Base-by-base conservation (phyloP, 2,329 filamentous ascomycete species). In the Onygena corvina region DNA sequence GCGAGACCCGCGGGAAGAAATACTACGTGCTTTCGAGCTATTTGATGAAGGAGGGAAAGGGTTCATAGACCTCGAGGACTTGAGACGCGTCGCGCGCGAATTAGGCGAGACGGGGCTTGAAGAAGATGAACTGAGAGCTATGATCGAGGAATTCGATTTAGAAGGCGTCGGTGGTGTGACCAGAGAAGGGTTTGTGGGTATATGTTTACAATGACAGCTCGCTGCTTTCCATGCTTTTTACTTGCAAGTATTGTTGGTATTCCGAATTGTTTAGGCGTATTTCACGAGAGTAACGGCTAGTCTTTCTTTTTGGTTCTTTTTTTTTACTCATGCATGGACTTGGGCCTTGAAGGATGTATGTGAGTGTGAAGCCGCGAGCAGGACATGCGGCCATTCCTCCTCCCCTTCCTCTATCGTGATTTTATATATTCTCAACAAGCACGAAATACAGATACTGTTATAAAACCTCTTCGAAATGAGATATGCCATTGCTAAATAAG, bases 71-170 rank as follows among this genome's bases (percentile, higher is more conserved):
- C 71, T 95, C 44, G 84, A 92, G 52, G 92, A 96, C 70, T 71
- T 98, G 67, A 75, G 87, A 54, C 75, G 87, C 50, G 86, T 96
- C 21, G 88, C 90, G 51, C 79, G 87, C 59, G 92, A 96, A 65
- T 73, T 98, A 55, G 92, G 92, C 5, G 90, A 96, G 66, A 72
- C 69, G 4, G 87, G 86, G 9, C 74, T 98, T 57, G 86, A 92
- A 58, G 90, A 98, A 61, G 85, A 93, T 60, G 92, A 98, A 66
- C 74, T 98, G 53, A 76, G 80, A 58, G 88, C 88, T 56, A 98
- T 98, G 92, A 92, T 98, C 70, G 88, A 95, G 61, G 90, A 96
- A 67, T 93, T 96, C 71, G 92, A 98, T 70, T 76, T 95, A 56
- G 86, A 94, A 62, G 90, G 87, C 1, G 93, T 94, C 58, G 89